Evolutionary conservation across 345 rosid species (phyloP).

Genomic region (Gossypium raimondii): DNA sequence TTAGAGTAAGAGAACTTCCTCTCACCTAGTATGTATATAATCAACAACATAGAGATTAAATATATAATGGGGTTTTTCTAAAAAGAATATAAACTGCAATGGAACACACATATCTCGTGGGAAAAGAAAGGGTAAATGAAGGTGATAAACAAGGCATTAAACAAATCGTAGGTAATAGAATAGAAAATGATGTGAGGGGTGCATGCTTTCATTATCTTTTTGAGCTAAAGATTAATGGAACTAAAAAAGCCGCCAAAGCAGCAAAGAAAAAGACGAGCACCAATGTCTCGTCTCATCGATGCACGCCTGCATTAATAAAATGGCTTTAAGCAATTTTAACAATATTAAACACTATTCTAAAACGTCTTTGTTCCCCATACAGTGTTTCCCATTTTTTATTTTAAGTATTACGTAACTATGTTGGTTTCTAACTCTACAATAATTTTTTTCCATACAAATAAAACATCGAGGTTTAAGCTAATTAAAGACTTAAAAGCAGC

Average conservation of each 20-base stretch:
- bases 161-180: background rate
- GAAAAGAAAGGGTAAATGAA: background rate
- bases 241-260: conserved; percentile 26
- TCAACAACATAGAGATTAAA: background rate
- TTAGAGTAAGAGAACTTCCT: too few species aligned
- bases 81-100: background rate
- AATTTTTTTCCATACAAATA: background rate
- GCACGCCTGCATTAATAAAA: conserved; percentile 33
- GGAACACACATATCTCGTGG: conserved; percentile 7
- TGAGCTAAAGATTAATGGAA: background rate
- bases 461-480: background rate
- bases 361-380: conserved; percentile 19
- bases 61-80: background rate
- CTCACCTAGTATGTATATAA: background rate
- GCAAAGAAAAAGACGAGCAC: conserved; percentile 26
- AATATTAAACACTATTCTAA: conserved; percentile 18
- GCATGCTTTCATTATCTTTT: background rate
- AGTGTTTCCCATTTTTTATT: conserved; percentile 4
- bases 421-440: conserved; percentile 37
- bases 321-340: conserved; percentile 3
- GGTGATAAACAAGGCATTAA: background rate
- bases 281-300: conserved; percentile 25
- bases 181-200: background rate
- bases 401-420: conserved; percentile 25
- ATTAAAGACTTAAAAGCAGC: background rate